A percentile compares a stretch with the other conserved stretches of the same genome.
Conservation (phyloP, 306 rosid genomes). For the Medicago ruthenica region DNA sequence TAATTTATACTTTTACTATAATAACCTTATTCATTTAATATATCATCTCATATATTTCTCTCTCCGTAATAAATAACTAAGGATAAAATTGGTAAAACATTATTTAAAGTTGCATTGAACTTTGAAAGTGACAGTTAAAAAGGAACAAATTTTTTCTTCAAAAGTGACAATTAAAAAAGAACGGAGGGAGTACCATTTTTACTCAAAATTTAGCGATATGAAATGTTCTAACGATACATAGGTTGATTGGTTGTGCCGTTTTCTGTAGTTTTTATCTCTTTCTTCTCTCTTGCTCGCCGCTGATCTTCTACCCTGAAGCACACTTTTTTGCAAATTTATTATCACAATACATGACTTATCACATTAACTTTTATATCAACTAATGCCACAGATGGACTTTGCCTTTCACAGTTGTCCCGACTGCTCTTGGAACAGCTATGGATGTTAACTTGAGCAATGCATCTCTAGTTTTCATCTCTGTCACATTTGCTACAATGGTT, state of each 20-base stretch:
- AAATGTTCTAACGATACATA: constrained; percentile 19
- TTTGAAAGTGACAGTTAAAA: too few species aligned
- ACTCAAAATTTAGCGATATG: constrained; percentile 1
- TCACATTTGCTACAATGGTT: constrained; percentile 99
- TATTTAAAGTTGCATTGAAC: too few species aligned
- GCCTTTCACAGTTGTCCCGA: constrained; percentile 99
- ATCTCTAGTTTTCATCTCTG: constrained; percentile 94
- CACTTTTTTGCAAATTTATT: constrained; percentile 40
- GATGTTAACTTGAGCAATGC: constrained; percentile 95
- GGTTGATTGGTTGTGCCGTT: constrained; percentile 19
- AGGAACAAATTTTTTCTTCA: too few species aligned
- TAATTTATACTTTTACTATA: too few species aligned
- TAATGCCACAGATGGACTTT: constrained; percentile 99
- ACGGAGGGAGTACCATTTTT: too few species aligned
- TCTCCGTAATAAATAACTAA: too few species aligned
- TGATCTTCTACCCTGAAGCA: constrained; percentile 34
- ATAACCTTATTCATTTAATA: too few species aligned
- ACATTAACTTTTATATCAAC: constrained; percentile 93
- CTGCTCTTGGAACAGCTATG: constrained; percentile 96
- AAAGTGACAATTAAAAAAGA: too few species aligned
- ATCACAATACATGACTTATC: constrained; percentile 30
- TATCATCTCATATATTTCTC: too few species aligned
- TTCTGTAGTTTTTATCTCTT: constrained; percentile 30
- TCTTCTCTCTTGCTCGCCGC: background rate
- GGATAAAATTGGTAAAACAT: too few species aligned